Base-by-base conservation (phyloP, 2,329 filamentous ascomycete genomes). In the Fusarium fujikuroi region DNA sequence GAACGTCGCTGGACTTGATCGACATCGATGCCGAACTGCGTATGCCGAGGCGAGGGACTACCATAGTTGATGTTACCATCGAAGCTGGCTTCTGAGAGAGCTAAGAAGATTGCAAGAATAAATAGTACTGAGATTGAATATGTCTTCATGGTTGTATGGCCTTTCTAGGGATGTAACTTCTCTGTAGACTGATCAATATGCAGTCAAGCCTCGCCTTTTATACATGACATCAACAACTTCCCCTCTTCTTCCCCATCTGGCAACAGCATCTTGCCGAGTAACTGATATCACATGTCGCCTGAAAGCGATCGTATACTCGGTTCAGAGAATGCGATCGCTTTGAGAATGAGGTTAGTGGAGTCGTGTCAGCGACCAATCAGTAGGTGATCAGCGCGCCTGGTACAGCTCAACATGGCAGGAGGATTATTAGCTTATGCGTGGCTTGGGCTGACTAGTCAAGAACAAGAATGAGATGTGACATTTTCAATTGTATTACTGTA, bases 61-160 rank as follows among this genome's bases (percentile, higher is more conserved):
- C 54, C 36, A 18, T 52, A 64, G 23, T 64, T 64, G 19, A 64
- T 64, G 28, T 64, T 64, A 9, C 30, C 37, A 10, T 52, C 44
- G 3, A 64, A 64, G 19, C 56, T 64, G 5, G 61, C 56, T 4
- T 7, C 28, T 3, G 61, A 49, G 23, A 43, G 21, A 9, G 1
- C 16, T 4, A 39, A 12, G 2, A 18, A 1, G 4, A 2, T 3
- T 12, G 18, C 3, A 21, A 46, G 15, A 4, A n/a, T 12, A 11
- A 18, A 1, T 0, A 49, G 9, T 1, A 36, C 14, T 16, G 54
- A 28, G 10, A 28, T 16, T 1, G 9, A 1, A 28, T 25, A 28
- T 1, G 5, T 25, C 3, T 14, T 12, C 30, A 49, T 58, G n/a
- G 3, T 28, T 12, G 5, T 7, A 53, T n/a, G 14, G 12, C 10